Percentiles rank a stretch among this genome's conserved stretches.
phyloP scores from a whole-genome alignment of 495 filamentous ascomycete species.

The Xylaria grammica region DNA sequence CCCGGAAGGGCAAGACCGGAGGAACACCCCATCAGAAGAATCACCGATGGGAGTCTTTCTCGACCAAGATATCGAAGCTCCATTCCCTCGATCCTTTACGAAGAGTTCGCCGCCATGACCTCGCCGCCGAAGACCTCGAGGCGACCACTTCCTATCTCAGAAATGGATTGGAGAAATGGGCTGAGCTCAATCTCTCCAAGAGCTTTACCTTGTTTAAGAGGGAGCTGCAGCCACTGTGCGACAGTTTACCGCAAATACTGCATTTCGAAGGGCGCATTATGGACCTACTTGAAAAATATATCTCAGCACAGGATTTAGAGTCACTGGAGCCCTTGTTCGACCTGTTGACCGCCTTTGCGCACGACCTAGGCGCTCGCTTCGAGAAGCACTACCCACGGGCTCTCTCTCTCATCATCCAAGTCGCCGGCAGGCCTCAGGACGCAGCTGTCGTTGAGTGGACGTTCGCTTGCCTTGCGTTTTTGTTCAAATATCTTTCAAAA shows the following conservation, averaged over 20 bases:
- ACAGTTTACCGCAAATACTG: conserved; percentile 88
- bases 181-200: conserved; percentile 84
- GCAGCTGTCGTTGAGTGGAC: conserved; percentile 94
- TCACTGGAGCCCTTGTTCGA: conserved; percentile 85
- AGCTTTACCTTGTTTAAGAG: conserved; percentile 75
- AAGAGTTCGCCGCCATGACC: conserved; percentile 78
- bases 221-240: conserved; percentile 75
- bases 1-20: conserved; percentile 66
- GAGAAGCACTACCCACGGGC: conserved; percentile 81
- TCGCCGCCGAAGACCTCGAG: conserved; percentile 74
- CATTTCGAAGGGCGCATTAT: conserved; percentile 86
- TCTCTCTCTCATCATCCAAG: conserved; percentile 66
- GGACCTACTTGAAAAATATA: conserved; percentile 74
- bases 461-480: conserved; percentile 90
- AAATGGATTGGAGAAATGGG: conserved; percentile 83
- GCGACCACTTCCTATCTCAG: conserved; percentile 79
- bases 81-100: conserved; percentile 87
- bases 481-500: conserved; percentile 94
- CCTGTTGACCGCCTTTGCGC: conserved; percentile 85
- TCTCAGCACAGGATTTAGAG: conserved; percentile 73
- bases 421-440: conserved; percentile 54
- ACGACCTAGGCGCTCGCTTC: conserved; percentile 86
- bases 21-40: conserved; percentile 74
- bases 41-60: conserved; percentile 91
- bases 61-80: conserved; percentile 88